These are phyloP conservation scores for Tirmania nivea DNA, from an alignment of 495 filamentous ascomycete genomes.

Conservation along the genomic window DNA sequence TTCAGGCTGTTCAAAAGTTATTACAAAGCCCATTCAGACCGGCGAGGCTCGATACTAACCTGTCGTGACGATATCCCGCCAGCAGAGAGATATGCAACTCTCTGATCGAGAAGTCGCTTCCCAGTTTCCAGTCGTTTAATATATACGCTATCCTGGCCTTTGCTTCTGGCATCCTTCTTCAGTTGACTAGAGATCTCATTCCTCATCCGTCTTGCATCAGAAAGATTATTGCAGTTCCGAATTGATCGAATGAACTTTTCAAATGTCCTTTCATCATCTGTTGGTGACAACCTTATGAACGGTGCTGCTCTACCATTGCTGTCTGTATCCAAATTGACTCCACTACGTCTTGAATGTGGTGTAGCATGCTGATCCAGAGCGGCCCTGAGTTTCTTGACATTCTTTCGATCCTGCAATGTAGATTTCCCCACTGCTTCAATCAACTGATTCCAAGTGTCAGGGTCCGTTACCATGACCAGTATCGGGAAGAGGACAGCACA, in stretches of 20 bases:
- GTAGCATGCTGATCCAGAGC: constrained; percentile 91
- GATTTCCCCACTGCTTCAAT: constrained; percentile 62
- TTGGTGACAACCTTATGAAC: constrained; percentile 26
- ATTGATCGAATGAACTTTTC: constrained; percentile 86
- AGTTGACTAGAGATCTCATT: constrained; percentile 85
- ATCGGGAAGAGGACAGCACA: constrained; percentile 55
- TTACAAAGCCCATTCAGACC: no score
- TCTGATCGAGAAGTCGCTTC: constrained; percentile 74
- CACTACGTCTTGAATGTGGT: constrained; percentile 21
- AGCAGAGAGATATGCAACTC: constrained; percentile 58
- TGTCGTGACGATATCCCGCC: background rate
- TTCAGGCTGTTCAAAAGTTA: no score
- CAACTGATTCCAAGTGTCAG: constrained; percentile 91
- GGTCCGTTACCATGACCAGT: constrained; percentile 53
- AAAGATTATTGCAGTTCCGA: constrained; percentile 71
- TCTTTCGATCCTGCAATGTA: constrained; percentile 86
- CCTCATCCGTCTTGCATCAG: constrained; percentile 75
- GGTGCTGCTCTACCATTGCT: background rate
- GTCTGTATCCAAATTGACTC: background rate
- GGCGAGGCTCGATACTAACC: background rate
- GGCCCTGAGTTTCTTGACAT: constrained; percentile 77
- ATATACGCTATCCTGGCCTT: constrained; percentile 64
- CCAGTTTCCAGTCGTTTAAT: constrained; percentile 75
- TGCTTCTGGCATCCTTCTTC: constrained; percentile 58
- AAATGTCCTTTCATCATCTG: constrained; percentile 76